Conservation (phyloP, 371 early-diverging fungal species). For the Dichotomocladium elegans region DNA sequence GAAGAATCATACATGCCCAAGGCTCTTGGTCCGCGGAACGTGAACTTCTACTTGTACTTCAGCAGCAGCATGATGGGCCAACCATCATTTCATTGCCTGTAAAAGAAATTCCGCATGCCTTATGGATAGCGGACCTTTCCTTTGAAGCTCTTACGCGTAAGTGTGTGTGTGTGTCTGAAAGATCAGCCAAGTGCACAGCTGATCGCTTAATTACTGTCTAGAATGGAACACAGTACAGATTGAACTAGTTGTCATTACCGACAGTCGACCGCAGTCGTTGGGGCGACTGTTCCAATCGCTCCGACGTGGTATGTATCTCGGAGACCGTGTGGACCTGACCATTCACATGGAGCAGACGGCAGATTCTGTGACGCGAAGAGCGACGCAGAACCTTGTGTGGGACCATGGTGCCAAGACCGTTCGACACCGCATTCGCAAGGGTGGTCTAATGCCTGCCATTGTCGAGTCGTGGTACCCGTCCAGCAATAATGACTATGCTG, state of each 20-base stretch:
- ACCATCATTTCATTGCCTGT: background rate
- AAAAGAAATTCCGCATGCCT: background rate
- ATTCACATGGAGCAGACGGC: constrained; percentile 58
- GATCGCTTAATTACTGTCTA: too few relatives aligned
- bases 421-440: constrained; percentile 55
- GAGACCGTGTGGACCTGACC: constrained; percentile 45
- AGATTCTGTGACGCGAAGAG: constrained; percentile 40
- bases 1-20: too few relatives aligned
- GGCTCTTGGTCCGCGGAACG: too few relatives aligned
- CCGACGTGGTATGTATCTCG: constrained; percentile 40
- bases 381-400: constrained; percentile 44
- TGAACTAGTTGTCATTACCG: constrained; percentile 45
- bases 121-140: background rate
- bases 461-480: constrained; percentile 63
- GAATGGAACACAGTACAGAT: constrained; percentile 4
- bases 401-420: constrained; percentile 44
- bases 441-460: constrained; percentile 60
- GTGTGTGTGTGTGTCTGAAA: background rate
- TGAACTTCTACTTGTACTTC: too few relatives aligned
- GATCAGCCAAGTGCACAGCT: too few relatives aligned
- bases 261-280: constrained; percentile 54
- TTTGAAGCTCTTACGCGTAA: background rate
- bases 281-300: constrained; percentile 48
- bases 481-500: constrained; percentile 51
- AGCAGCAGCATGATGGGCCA: too few relatives aligned